A percentile compares a stretch with the other conserved stretches of the same genome.
Conservation (phyloP, 768 basidiomycete genomes). For the Tricholoma terreum region DNA sequence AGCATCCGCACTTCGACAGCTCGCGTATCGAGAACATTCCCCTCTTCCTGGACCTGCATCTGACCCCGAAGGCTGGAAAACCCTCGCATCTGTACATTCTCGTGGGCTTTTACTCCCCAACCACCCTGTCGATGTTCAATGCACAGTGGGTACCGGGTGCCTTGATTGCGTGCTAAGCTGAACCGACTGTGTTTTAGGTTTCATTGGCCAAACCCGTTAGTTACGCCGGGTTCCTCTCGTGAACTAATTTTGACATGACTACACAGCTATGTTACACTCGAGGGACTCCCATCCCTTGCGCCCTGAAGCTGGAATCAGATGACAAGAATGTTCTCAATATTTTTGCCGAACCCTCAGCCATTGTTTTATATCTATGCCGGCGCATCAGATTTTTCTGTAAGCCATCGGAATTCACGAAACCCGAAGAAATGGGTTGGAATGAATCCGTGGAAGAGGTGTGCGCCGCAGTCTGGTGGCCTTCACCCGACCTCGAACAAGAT, state of each 20-base stretch:
- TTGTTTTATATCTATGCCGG: conserved; percentile 38
- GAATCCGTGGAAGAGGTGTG: conserved; percentile 43
- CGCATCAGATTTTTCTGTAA: conserved; percentile 42
- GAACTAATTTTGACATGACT: background rate
- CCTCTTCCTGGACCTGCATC: conserved; percentile 29
- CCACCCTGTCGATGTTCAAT: background rate
- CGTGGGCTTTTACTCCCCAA: conserved; percentile 19
- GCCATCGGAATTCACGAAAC: conserved; percentile 26
- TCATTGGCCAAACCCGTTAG: background rate
- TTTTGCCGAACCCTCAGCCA: conserved; percentile 37
- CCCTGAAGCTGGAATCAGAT: conserved; percentile 37
- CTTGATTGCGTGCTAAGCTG: too few species aligned
- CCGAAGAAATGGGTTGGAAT: conserved; percentile 39
- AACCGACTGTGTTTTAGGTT: too few species aligned
- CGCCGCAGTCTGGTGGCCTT: conserved; percentile 48
- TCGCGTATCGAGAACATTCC: conserved; percentile 24
- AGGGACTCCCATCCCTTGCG: conserved; percentile 47
- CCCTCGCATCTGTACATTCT: conserved; percentile 16
- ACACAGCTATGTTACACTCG: conserved; percentile 44
- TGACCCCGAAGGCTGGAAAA: conserved; percentile 36
- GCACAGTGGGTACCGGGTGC: background rate
- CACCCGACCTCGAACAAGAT: conserved; percentile 25
- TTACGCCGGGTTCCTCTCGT: background rate
- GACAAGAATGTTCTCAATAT: conserved; percentile 40
- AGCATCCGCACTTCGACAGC: conserved; percentile 26